phyloP scores from a whole-genome alignment of 2,329 filamentous ascomycete genomes.

The Leptographium galeiforme region DNA sequence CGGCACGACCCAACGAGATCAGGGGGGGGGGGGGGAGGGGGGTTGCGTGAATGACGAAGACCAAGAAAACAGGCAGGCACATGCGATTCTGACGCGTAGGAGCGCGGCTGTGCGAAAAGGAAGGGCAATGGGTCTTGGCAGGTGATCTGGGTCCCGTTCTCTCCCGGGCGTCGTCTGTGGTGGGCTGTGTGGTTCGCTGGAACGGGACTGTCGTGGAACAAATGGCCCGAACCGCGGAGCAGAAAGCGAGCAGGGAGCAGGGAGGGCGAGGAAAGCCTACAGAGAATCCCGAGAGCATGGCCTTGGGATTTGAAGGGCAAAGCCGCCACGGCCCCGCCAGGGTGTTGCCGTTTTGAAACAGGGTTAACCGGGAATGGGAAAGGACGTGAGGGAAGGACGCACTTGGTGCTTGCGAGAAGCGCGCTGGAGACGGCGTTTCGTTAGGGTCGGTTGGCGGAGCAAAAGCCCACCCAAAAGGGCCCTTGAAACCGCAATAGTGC shows the following conservation, averaged over 20 bases:
- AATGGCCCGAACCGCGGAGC: not conserved
- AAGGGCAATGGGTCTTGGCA: not conserved
- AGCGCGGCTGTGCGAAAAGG: not conserved
- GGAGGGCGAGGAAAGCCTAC: not conserved
- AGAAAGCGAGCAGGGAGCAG: not conserved
- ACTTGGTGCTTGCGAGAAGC: not conserved
- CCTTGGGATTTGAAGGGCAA: constrained; percentile 16
- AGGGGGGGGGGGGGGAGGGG: not conserved
- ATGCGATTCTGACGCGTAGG: not conserved
- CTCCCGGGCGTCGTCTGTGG: not conserved
- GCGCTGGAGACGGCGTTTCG: no score
- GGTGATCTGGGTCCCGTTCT: not conserved
- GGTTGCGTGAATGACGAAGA: not conserved
- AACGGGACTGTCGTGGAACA: not conserved
- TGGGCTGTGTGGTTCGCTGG: not conserved
- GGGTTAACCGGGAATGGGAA: constrained; percentile 8
- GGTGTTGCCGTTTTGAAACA: constrained; percentile 9
- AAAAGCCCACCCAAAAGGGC: no score
- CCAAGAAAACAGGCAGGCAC: not conserved
- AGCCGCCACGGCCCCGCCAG: constrained; percentile 10
- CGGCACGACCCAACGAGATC: not conserved
- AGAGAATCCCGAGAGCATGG: constrained; percentile 20
- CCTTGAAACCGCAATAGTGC: no score
- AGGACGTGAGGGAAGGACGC: not conserved
- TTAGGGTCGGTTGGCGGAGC: no score